Evolutionary conservation across 768 basidiomycete species (phyloP), one percentile per base, ranked within the genome.

Genomic region (Fomitopsis serialis): DNA sequence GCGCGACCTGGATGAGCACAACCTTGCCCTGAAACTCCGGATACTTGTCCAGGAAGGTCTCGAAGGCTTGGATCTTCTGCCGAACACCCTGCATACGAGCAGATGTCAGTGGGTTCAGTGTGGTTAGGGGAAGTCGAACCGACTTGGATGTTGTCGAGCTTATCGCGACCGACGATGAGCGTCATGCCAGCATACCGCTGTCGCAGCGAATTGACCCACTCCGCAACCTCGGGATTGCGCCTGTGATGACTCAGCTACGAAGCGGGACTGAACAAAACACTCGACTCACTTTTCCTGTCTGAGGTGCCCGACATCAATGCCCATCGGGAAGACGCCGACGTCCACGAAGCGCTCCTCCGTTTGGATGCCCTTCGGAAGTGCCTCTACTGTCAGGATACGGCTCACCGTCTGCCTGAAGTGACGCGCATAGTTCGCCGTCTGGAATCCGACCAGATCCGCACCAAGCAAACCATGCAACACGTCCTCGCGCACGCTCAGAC

Each of bases 401-500:
- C 79, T 81, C 29, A 90, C 88, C 0, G 90, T 92, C 73, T 92
- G 89, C 58, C 91, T 73, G 70, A 92, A 94, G 65, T 92, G 92
- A 15, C 89, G 76, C 0, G 90, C 89, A 58, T 83, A 89, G 66
- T 82, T 88, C 19, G 86, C 84, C 0, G 89, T 92, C 68, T 94
- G 92, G 78, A 98, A 98, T 2, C 91, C 92, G 29, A 98, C 84
- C 42, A 96, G 79, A 71, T 98, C 92, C 24, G 95, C 91, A 13
- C 81, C 93, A n/a, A 98, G 87, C 64, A 99, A 75, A 17, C 96
- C 96, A 32, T 83, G 78, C 23, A 98, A 75, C 22, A 97, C 78
- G 22, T 86, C 79, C 58, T 85, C 79, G 48, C 88, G 79, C 3
- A 89, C 83, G 3, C 87, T 85, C 27, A 98, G 75, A 68, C 93